Percentiles rank a stretch among this genome's conserved stretches.
Evolutionary conservation across 768 basidiomycete genomes (phyloP).

Genomic region (Termitomyces heimii): DNA sequence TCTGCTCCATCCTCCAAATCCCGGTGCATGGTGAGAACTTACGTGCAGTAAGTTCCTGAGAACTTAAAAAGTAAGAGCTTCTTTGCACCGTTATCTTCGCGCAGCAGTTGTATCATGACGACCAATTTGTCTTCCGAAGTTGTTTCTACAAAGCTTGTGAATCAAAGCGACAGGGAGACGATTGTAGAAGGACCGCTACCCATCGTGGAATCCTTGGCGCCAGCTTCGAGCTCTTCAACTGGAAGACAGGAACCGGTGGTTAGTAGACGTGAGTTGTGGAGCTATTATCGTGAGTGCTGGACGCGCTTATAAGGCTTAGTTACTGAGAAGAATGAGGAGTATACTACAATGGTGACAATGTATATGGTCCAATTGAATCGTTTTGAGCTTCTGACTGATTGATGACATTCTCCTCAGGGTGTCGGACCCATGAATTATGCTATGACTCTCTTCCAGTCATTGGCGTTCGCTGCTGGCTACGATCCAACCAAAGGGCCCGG

Average conservation of each 20-base stretch:
- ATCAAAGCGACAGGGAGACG: not conserved
- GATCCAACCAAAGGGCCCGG: conserved; percentile 68
- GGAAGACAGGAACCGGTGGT: conserved; percentile 49
- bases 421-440: conserved; percentile 65
- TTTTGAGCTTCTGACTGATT: not conserved
- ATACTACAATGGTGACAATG: conserved; percentile 80
- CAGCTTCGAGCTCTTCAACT: not conserved
- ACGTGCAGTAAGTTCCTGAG: too few relatives aligned
- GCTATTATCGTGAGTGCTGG: conserved; percentile 56
- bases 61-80: not conserved
- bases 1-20: not conserved
- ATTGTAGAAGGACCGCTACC: not conserved
- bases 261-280: conserved; percentile 71
- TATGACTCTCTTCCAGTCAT: conserved; percentile 68
- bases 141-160: not conserved
- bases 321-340: conserved; percentile 33
- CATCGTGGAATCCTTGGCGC: not conserved
- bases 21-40: not conserved
- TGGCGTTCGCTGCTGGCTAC: conserved; percentile 67
- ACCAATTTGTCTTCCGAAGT: not conserved
- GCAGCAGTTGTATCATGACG: not conserved
- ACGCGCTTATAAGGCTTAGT: not conserved
- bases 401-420: too few relatives aligned
- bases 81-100: not conserved
- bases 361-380: conserved; percentile 20